These are phyloP conservation scores for Suhomyces wounanorum DNA, from an alignment of 1,139 yeast species.

Conservation along the genomic window DNA sequence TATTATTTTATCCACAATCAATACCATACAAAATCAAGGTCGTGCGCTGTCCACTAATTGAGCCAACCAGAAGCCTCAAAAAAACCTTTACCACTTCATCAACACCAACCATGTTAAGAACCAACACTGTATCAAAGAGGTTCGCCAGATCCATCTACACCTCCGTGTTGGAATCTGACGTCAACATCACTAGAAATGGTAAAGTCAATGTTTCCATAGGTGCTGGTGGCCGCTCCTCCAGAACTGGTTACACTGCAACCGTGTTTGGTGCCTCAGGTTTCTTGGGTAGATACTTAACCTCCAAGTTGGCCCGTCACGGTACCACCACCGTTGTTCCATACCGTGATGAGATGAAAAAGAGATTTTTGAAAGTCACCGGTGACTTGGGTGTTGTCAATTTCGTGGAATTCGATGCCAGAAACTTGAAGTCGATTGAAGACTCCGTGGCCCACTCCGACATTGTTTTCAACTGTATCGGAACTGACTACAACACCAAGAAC, in stretches of 20 bases:
- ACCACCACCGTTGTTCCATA: slow-evolving; percentile 75
- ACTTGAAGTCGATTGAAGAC: slow-evolving; percentile 73
- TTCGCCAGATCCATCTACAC: slow-evolving; percentile 40
- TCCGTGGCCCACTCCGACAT: slow-evolving; percentile 81
- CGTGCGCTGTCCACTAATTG: slow-evolving; percentile 12
- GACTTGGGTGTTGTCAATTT: slow-evolving; percentile 87
- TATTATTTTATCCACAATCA: not conserved
- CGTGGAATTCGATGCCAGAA: slow-evolving; percentile 82
- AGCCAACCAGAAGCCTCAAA: slow-evolving; percentile 29
- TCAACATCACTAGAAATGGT: slow-evolving; percentile 76
- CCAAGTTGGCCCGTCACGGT: slow-evolving; percentile 81
- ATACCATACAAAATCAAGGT: not conserved
- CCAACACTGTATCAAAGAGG: slow-evolving; percentile 23
- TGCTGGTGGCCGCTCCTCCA: slow-evolving; percentile 80
- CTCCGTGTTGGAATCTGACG: slow-evolving; percentile 54
- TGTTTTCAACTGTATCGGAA: slow-evolving; percentile 79
- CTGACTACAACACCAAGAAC: slow-evolving; percentile 77
- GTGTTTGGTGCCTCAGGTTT: slow-evolving; percentile 85
- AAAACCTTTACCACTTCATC: slow-evolving; percentile 10
- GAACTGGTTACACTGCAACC: slow-evolving; percentile 91
- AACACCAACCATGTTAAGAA: slow-evolving; percentile 32
- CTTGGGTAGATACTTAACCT: slow-evolving; percentile 70
- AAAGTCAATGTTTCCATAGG: slow-evolving; percentile 72
- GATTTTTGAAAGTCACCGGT: slow-evolving; percentile 81
- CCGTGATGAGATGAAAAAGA: slow-evolving; percentile 77